Evolutionary conservation across 768 basidiomycete genomes (phyloP), one percentile per base, ranked within the genome.

Genomic region (Tylopilus sp.): DNA sequence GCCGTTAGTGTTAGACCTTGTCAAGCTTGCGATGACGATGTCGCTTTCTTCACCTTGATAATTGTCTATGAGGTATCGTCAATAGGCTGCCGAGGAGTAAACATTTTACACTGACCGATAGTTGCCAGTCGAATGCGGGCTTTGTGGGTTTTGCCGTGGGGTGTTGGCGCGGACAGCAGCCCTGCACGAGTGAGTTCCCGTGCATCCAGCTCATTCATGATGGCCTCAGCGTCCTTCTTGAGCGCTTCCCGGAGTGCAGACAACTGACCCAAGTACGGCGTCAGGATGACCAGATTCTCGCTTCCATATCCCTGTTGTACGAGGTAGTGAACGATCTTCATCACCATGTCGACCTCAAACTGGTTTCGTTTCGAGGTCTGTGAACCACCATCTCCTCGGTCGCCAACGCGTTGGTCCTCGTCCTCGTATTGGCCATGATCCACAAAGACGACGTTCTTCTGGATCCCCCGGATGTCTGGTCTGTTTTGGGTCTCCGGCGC

Each of bases 41-140:
- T 87, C 78, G 30, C 81, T 81, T 63, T 88, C 85, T 61, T 88
- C 86, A 3, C 86, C 86, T 60, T 88, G 86, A 53, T 86, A 88
- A 57, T 88, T 88, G 57, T 88, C 86, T 86, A 39, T 1, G 22
- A 20, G 25, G 12, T 17, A 25, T 28, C 21, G 3, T 58, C 30
- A 53, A 6, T n/a, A 20, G 9, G 1, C 3, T 36, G 1, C 4
- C n/a, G 9, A 40, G n/a, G 17, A 18, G 43, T 5, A 3, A 13
- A 40, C 4, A 33, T 21, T 23, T 17, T 1, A 22, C 21, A 53
- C 72, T 11, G 44, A 84, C 86, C 86, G 6, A 87, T 85, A 0
- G 86, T 87, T 0, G 83, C 79, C 1, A 88, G 62, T 2, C 82
- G 75, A 42, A 88, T 69, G 0, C 71, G 66, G 23, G 67, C 72